These are phyloP conservation scores for Dittrichia graveolens DNA, from an alignment of 129 eudicot species.

Conservation along the genomic window DNA sequence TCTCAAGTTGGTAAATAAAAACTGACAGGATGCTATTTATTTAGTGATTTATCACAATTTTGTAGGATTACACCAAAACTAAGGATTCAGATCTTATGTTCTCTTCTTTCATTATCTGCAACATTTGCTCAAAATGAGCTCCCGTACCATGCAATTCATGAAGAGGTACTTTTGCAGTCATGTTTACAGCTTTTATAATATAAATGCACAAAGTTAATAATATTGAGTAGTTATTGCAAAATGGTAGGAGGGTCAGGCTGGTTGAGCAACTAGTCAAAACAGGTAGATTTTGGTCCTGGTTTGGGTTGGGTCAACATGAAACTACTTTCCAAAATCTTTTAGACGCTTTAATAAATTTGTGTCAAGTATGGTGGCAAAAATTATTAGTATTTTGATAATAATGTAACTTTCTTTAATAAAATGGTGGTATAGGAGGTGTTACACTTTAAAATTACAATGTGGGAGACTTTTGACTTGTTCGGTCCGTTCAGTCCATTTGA, in stretches of 20 bases:
- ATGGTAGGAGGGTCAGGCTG: not conserved
- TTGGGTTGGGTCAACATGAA: not conserved
- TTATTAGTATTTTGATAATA: not conserved
- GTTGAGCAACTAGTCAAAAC: not conserved
- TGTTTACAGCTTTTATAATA: not conserved
- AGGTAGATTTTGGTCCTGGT: not conserved
- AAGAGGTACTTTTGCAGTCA: slow-evolving; percentile 47
- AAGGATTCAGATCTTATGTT: slow-evolving; percentile 50
- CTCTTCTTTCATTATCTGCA: slow-evolving; percentile 51
- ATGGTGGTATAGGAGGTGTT: not conserved
- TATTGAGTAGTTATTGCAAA: not conserved
- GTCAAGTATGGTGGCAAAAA: not conserved
- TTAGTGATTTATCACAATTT: slow-evolving; percentile 17
- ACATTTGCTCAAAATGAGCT: slow-evolving; percentile 54
- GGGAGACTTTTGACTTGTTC: not conserved
- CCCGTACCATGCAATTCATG: slow-evolving; percentile 46
- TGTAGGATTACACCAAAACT: slow-evolving; percentile 57
- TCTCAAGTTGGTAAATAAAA: slow-evolving; percentile 3
- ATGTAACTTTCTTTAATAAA: not conserved
- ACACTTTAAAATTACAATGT: not conserved
- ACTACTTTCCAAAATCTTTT: not conserved
- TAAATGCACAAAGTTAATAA: not conserved
- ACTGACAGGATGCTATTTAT: not conserved
- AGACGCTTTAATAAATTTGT: not conserved
- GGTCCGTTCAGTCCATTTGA: not conserved